phyloP scores from a whole-genome alignment of 2,329 filamentous ascomycete genomes.

The Phialemonium atrogriseum region DNA sequence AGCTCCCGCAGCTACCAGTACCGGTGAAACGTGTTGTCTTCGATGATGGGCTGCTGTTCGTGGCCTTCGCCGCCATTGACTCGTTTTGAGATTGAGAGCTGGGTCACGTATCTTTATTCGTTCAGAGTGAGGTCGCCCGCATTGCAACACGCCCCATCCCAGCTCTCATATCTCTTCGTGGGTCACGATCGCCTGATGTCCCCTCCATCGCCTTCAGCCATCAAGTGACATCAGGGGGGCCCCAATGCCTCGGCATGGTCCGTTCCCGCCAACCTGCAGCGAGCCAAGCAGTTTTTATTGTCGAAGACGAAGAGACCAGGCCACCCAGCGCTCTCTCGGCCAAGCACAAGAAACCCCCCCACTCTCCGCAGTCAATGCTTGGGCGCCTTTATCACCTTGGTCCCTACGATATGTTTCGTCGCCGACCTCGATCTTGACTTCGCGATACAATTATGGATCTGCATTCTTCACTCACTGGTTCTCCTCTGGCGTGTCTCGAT shows the following conservation, averaged over 20 bases:
- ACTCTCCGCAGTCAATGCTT: neutral
- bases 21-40: constrained; percentile 47
- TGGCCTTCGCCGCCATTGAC: constrained; percentile 31
- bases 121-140: constrained; percentile 27
- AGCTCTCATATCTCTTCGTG: constrained; percentile 39
- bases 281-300: constrained; percentile 7
- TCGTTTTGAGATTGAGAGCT: constrained; percentile 34
- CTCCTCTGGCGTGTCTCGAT: constrained; percentile 4
- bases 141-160: constrained; percentile 32
- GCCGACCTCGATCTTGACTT: neutral
- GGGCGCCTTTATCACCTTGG: neutral
- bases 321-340: constrained; percentile 8
- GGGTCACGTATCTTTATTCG: constrained; percentile 42
- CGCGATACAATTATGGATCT: neutral
- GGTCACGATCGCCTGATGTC: constrained; percentile 33
- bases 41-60: constrained; percentile 34
- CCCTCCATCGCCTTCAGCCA: constrained; percentile 24
- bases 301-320: constrained; percentile 5
- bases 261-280: constrained; percentile 11
- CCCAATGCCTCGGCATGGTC: neutral
- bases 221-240: constrained; percentile 11
- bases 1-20: constrained; percentile 29
- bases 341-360: constrained; percentile 3
- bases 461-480: constrained; percentile 2
- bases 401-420: neutral